These are phyloP conservation scores for Lasiodiplodia theobromae DNA, from an alignment of 2,329 filamentous ascomycete genomes.

Conservation along the genomic window DNA sequence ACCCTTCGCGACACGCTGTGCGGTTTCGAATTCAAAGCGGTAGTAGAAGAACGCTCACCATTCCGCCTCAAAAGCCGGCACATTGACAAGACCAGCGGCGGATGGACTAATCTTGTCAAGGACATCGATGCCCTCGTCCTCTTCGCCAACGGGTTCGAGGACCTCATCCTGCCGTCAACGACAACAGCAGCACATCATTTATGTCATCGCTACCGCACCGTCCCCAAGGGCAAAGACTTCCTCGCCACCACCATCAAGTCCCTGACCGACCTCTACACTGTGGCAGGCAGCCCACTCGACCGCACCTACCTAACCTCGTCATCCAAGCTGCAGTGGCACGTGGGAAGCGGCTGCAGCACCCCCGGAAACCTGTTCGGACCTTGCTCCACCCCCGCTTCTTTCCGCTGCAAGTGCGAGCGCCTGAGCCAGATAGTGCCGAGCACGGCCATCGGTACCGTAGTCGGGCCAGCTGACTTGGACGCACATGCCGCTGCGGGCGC, in stretches of 20 bases:
- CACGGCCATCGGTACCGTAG: background rate
- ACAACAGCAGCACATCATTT: no score
- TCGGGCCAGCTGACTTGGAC: background rate
- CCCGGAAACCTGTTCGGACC: background rate
- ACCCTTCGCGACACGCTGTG: no score
- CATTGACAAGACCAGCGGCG: no score
- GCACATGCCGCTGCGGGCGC: background rate
- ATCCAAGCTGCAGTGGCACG: background rate
- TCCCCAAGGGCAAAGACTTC: no score
- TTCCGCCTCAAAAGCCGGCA: no score
- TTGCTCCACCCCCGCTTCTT: background rate
- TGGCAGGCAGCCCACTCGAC: background rate
- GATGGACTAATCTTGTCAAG: no score
- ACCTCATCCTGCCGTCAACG: slow-evolving; percentile 19
- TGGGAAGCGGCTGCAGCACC: background rate
- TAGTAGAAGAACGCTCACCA: no score
- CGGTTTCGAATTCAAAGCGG: no score
- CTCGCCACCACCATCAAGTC: background rate
- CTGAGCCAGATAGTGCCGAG: background rate
- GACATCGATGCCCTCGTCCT: slow-evolving; percentile 36
- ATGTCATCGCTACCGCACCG: no score
- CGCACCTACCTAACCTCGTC: background rate
- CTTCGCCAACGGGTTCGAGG: slow-evolving; percentile 34
- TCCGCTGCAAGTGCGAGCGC: background rate
- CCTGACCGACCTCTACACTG: background rate